phyloP scores from a whole-genome alignment of 805 yeast species.

The Starmera amethionina region DNA sequence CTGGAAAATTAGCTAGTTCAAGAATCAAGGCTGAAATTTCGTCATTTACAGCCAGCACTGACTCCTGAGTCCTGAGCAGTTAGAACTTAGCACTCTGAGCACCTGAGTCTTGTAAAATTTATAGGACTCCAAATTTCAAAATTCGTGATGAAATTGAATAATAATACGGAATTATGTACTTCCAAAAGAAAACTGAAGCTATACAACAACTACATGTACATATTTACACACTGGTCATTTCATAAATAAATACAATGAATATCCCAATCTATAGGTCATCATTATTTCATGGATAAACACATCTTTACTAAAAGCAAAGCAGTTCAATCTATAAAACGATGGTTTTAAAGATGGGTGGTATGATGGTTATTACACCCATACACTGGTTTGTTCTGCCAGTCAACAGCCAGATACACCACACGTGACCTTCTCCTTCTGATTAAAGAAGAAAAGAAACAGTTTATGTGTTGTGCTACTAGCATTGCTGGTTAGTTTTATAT shows the following conservation, averaged over 20 bases:
- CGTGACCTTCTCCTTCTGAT: not conserved
- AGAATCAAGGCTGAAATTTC: too few species aligned
- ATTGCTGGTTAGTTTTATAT: not conserved
- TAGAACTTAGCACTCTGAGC: too few species aligned
- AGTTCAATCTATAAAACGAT: slow-evolving; percentile 94
- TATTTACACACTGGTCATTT: too few species aligned
- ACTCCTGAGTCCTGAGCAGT: too few species aligned
- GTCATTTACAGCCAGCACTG: too few species aligned
- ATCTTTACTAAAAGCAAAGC: slow-evolving; percentile 37
- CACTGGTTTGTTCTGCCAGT: not conserved
- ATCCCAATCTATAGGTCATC: slow-evolving; percentile 91
- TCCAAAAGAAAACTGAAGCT: too few species aligned
- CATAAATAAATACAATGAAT: slow-evolving; percentile 17
- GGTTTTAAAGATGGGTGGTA: slow-evolving; percentile 80
- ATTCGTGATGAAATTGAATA: too few species aligned
- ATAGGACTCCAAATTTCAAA: too few species aligned
- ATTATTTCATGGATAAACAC: slow-evolving; percentile 79
- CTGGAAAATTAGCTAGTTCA: too few species aligned
- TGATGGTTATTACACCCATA: not conserved
- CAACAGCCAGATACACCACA: not conserved
- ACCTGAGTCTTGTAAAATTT: too few species aligned
- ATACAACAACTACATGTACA: too few species aligned
- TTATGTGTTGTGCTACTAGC: not conserved
- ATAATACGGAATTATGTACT: too few species aligned
- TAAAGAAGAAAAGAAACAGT: not conserved